Base-by-base conservation (phyloP, 2,329 filamentous ascomycete genomes). In the Phialophora macrospora region DNA sequence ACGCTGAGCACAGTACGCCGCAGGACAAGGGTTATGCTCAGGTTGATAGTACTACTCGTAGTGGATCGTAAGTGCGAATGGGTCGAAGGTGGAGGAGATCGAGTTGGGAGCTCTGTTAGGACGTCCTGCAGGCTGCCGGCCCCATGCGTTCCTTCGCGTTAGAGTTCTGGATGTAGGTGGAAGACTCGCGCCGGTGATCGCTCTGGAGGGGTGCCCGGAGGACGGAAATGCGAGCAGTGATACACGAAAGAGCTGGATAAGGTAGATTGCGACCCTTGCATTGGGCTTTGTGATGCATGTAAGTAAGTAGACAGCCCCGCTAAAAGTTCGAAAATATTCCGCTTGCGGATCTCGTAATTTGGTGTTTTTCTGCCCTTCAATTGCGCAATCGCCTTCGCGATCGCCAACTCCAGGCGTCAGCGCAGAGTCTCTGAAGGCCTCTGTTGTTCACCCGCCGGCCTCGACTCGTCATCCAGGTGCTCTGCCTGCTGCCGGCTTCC, bases 351-450 rank as follows among this genome's bases (percentile, higher is more conserved):
- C 48, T 51, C 22, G 48, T 22, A 51, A 9, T 22, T 17, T 51
- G 20, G 5, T 51, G 48, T 20, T 11, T 51, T 51, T 51, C 48
- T 26, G 48, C 24, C 48, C 48, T n/a, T 38, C n/a, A 22, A 60
- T 60, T 51, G 58, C 58, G 58, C 58, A 48, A 60, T 60, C 58
- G 46, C 56, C 44, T 44, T 54, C 46, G 46, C 56, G 44, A 12
- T 5, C 28, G 28, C 12, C 52, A 20, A 14, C 24, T 24, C 24
- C 2, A 24, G 24, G n/a, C 14, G 26, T 55, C 11, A 32, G 24
- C 26, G 26, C n/a, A n/a, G 48, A 14, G 9, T 20, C 11, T 26
- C 20, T 11, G 8, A 55, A 28, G 20, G 26, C 20, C 52, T 51
- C 48, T 51, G 22, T 3, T 51, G 12, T 51, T 28, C 48, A 51